Conservation (phyloP, 257 asterid species). For the Solanum clarkiae region DNA sequence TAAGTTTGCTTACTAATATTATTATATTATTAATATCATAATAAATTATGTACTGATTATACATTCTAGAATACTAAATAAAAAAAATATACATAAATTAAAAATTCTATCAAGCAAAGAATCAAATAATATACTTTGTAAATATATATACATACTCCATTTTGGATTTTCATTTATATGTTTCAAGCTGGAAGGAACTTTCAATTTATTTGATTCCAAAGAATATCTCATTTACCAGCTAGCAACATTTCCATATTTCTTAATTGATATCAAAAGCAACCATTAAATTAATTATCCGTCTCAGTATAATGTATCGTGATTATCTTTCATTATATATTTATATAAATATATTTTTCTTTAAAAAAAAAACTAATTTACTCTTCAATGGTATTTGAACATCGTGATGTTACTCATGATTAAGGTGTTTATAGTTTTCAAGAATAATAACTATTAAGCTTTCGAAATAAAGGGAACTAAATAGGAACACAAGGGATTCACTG, state of each 20-base stretch:
- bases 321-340: too few relatives aligned
- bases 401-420: neutral
- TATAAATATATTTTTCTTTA: neutral
- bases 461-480: neutral
- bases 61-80: too few relatives aligned
- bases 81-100: too few relatives aligned
- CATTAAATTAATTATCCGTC: neutral
- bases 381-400: neutral
- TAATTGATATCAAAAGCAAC: neutral
- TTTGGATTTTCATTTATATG: neutral
- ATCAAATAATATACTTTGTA: too few relatives aligned
- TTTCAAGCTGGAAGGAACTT: neutral
- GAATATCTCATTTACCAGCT: neutral
- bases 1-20: too few relatives aligned
- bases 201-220: neutral
- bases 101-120: too few relatives aligned
- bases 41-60: too few relatives aligned
- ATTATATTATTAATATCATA: too few relatives aligned
- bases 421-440: neutral
- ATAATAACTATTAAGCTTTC: neutral
- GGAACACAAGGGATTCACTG: too few relatives aligned
- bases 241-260: neutral
- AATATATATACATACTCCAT: neutral
- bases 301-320: neutral
- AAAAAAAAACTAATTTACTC: neutral